Evolutionary conservation across 2,329 filamentous ascomycete species (phyloP), one percentile per base, ranked within the genome.

Genomic region (Cordyceps fumosorosea): DNA sequence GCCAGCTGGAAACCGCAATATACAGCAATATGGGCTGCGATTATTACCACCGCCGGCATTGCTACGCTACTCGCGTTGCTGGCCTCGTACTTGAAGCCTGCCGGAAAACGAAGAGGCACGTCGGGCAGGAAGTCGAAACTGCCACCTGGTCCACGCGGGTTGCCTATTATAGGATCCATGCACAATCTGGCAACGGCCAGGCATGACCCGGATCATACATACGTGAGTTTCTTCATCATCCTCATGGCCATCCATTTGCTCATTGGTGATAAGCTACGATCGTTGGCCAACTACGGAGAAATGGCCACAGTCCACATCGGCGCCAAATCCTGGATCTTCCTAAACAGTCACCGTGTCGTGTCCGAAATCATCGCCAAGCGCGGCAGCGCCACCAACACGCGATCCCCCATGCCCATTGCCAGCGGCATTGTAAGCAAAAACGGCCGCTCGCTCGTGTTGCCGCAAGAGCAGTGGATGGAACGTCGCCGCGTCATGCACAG

Each of bases 291-390:
- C 29, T 69, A 69, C 57, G 69, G 69, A n/a, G 69, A 71, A 24
- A 69, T 71, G 69, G 65, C 67, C 29, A 70, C 69, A 1, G 34
- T 71, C 20, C 65, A 67, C 53, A 63, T 73, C 42, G 71, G 71
- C 11, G 65, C 69, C 32, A 76, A 75, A 60, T 78, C 74, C 1
- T 78, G 74, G 74, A 68, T 80, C 20, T 67, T 79, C 18, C 71
- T 80, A 6, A 80, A 80, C 65, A 72, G 65, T 16, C 65, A 70
- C 29, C 74, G 77, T 7, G 75, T 77, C 2, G 72, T 76, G 26
- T 67, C 48, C 10, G 70, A 73, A 53, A 70, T 78, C 42, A 76
- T 78, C 40, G 72, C 70, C 48, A 75, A 75, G 58, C 68, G 71
- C 6, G 72, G 71, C 16, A 68, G 60, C 20, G 57, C 71, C 6